Evolutionary conservation across 75 land plant species (phyloP), one percentile per base, ranked within the genome.

Genomic region (Cupressus sempervirens): DNA sequence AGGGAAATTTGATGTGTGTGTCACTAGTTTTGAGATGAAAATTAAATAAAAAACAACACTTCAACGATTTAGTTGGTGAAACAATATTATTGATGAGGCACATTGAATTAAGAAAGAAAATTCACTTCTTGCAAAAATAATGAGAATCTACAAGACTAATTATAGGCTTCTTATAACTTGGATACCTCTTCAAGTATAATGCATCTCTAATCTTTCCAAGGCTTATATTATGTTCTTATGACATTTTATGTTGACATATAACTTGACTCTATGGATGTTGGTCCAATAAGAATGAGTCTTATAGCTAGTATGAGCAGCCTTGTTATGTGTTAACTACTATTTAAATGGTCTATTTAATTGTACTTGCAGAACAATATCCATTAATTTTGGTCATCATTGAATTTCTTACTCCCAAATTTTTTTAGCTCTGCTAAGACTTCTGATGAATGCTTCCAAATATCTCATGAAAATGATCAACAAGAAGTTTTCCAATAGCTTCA

Each of bases 381-480:
- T 85, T 99, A 98, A 81, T 90, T 98, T 3, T 98, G 99, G 99
- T 89, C 99, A 12, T 96, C 96, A 73, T 92, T 98, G 36, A 98
- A 98, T 82, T 98, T 98, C 83, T 86, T 98, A 36, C 93, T 98
- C 46, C 99, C 99, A 7, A 99, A 98, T 84, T 93, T 98, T 76
- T 98, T 98, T 86, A 98, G 99, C 77, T 98, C 99, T 40, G 97
- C 99, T 76, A 99, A 98, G 85, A 95, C 99, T 48, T 98, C 96
- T 88, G 99, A 98, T 93, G 97, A 98, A 82, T 98, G 99, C 99
- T 98, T 98, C 83, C 99, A 98, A 91, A 98, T 98, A 88, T 96
- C 99, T 83, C 97, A 95, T 36, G 99, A 98, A 76, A 98, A 95
- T 90, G 99, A 98, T 70, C 99, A 98, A 87, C 99, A 98, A 83